Percentiles rank a stretch among this genome's conserved stretches.
Conservation (phyloP, 768 basidiomycete genomes). For the Trametes villosa region DNA sequence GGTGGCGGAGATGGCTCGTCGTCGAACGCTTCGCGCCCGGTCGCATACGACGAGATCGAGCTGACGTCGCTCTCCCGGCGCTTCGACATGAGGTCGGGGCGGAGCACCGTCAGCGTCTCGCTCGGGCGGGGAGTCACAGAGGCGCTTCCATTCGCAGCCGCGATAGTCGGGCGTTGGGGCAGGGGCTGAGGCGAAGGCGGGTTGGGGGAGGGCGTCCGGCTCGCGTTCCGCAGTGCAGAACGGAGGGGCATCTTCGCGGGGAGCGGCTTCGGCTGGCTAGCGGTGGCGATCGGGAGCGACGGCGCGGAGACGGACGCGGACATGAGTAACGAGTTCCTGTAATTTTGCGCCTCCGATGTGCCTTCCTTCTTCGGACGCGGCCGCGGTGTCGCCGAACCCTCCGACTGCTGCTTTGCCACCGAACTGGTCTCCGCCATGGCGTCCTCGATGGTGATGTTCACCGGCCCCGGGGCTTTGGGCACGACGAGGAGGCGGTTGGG, state of each 20-base stretch:
- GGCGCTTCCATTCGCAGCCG: constrained; percentile 6
- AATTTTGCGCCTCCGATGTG: constrained; percentile 8
- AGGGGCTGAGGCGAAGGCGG: constrained; percentile 15
- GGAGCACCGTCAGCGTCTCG: not conserved
- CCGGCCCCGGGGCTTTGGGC: constrained; percentile 53
- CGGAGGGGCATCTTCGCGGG: constrained; percentile 56
- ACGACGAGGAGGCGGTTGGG: constrained; percentile 42
- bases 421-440: not conserved
- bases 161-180: constrained; percentile 8
- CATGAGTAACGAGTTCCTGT: constrained; percentile 17
- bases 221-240: constrained; percentile 60
- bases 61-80: constrained; percentile 43
- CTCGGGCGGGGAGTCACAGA: not conserved
- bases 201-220: constrained; percentile 34
- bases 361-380: constrained; percentile 1
- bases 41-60: constrained; percentile 69
- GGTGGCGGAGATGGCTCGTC: constrained; percentile 30
- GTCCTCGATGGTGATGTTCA: constrained; percentile 30
- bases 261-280: constrained; percentile 17
- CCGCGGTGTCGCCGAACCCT: not conserved
- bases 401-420: not conserved
- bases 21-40: constrained; percentile 59
- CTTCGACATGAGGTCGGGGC: not conserved
- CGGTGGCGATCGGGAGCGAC: constrained; percentile 14
- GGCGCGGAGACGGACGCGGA: constrained; percentile 25